Evolutionary conservation across 768 basidiomycete genomes (phyloP), one percentile per base, ranked within the genome.

Genomic region (Naematelia aurantialba): DNA sequence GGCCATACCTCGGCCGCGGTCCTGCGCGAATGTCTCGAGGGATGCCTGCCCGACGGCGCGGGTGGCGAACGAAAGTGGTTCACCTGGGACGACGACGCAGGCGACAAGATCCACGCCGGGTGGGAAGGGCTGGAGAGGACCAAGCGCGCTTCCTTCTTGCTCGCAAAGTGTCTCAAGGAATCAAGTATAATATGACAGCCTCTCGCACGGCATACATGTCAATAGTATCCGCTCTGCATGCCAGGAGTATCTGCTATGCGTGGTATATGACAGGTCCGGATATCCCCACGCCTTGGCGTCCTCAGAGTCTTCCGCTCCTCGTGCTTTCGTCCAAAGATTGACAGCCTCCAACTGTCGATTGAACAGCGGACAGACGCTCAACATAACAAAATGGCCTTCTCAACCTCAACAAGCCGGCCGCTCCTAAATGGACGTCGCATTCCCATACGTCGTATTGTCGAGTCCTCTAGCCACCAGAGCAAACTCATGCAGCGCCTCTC

Each of bases 401-500:
- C 34, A 39, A 8, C 8, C 17, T 17, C 34, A 39, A 39, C 34
- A 8, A 39, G 34, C 8, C 17, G 8, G 34, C 34, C 34, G 34
- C 17, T 8, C 11, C 31, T 45, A 67, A 8, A 63, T 26, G 14
- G 67, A 65, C 81, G 86, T 85, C 1, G 89, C 85, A 74, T 88
- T 90, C 5, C 91, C 91, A 75, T 92, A 93, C 60, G 84, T 86
- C 8, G 89, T 87, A 5, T 87, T 89, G 65, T 89, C 89, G 57
- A 92, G 76, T 1, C 91, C 91, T 69, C 91, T 79, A 11, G 89
- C 87, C 19, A 94, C 83, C 0, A 94, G 81, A 0, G 87, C 87
- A 75, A 94, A 92, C 62, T 93, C 89, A 64, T 91, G 85, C 11
- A 89, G 85, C 0, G 91, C 90, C 39, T 91, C 90, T 62, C 87